phyloP scores from a whole-genome alignment of 2,329 filamentous ascomycete genomes.

The Chaetomium olivaceum region DNA sequence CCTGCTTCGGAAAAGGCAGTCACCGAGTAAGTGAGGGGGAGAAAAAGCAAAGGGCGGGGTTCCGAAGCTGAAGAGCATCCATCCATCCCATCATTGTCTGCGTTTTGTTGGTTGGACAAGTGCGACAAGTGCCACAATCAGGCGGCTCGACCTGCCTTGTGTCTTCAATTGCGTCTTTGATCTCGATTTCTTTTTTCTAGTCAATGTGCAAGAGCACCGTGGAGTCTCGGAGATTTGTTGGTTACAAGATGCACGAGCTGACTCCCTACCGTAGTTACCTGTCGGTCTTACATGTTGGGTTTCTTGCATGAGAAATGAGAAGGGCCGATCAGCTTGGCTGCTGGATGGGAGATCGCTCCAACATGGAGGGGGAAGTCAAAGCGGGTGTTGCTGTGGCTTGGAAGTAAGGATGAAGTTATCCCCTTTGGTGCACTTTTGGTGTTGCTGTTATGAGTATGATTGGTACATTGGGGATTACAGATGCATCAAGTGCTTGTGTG shows the following conservation, averaged over 20 bases:
- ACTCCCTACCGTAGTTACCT: background rate
- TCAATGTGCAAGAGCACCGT: background rate
- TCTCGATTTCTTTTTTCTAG: background rate
- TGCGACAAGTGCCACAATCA: background rate
- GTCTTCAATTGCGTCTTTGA: background rate
- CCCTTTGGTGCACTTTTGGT: background rate
- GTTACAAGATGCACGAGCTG: background rate
- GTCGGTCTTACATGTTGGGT: background rate
- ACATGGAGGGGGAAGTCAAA: background rate
- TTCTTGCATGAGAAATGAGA: background rate
- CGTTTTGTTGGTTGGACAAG: background rate
- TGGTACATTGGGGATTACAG: background rate
- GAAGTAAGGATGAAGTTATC: background rate
- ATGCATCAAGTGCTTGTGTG: background rate
- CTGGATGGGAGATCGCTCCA: background rate
- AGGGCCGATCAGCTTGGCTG: conserved; percentile 1
- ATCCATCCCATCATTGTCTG: too few species aligned
- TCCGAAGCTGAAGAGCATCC: background rate
- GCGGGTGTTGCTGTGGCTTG: conserved; percentile 16
- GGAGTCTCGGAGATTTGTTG: background rate
- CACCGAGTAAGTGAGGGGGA: background rate
- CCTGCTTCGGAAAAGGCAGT: background rate
- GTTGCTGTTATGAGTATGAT: background rate
- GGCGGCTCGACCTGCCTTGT: background rate
- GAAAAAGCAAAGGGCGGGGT: background rate